Evolutionary conservation across 2,329 filamentous ascomycete species (phyloP), one percentile per base, ranked within the genome.

Genomic region (Fusarium paranaense): DNA sequence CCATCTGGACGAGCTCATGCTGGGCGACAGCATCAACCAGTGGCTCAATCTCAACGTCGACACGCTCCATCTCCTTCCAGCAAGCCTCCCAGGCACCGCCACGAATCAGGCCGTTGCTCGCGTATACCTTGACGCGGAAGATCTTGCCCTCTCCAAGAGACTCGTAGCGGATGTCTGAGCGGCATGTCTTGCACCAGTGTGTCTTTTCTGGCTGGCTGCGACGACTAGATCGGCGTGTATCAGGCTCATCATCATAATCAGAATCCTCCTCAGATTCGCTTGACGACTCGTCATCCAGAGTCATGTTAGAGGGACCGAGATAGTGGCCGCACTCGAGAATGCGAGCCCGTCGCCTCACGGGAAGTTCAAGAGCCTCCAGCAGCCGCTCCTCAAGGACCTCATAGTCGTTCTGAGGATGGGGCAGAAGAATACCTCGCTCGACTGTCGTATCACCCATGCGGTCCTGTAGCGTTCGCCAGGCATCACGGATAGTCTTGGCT

Each of bases 31-130:
- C 81, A 20, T 91, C 89, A 13, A 95, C 88, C 78, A 92, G 89
- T 5, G 97, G 93, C 77, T 94, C 90, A 62, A 99, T 90, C 82
- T 98, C 96, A 2, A 97, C 94, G 79, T 99, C 97, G 0, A 98
- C 94, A n/a, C 96, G 90, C 84, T 99, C 97, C 97, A 99, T 99
- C 83, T 98, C 96, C 76, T 91, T 93, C 96, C 96, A 99, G 67
- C 94, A 96, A 3, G 95, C 95, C 6, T 90, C 90, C 97, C 97
- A 99, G 0, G 97, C 96, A 0, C 95, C 95, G 6, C 94, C 92
- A 67, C 92, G 90, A 94, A 99, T 97, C 57, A 98, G 85, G 0
- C 97, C 97, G 82, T 98, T 99, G 62, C 95, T 96, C 1, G 97
- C 97, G 79, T 96, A 99, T 1, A 98, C 92, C 80, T 95, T 97